Evolutionary conservation across 2,329 filamentous ascomycete genomes (phyloP), one percentile per base, ranked within the genome.

Genomic region (Ascochyta rabiei): DNA sequence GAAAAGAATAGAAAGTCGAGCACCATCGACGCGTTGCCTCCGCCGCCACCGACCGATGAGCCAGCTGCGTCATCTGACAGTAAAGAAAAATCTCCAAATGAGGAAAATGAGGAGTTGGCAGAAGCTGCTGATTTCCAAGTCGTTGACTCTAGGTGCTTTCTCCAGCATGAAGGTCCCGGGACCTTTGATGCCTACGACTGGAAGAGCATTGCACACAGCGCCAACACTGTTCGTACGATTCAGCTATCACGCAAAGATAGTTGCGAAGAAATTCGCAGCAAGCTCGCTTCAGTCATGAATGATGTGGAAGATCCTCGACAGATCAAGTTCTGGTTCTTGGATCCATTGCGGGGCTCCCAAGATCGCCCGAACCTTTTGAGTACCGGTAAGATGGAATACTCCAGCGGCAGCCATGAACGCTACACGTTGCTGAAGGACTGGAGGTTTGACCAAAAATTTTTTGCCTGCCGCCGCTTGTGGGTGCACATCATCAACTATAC

Each of bases 261-360:
- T 18, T 66, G 64, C 41, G 59, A 64, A 33, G 67, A 71, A 6
- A 67, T 76, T 43, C 68, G 66, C 23, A 61, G 64, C 4, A 72
- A 71, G 37, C 53, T 76, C 39, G 65, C 62, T 10, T 30, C 59
- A 3, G 53, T 67, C 6, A 47, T 76, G 12, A 46, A 61, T 6
- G 63, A 66, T 24, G 57, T 76, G 35, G 53, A 74, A 57, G 74
- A 77, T 43, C 63, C 67, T 16, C 69, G 74, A 23, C 76, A 77
- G 48, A 63, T 75, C 46, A 75, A 73, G 34, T 75, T 77, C 37
- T 78, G 76, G 75, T 71, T 76, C 40, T 19, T 77, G 21, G 69
- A 75, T 39, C 55, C 72, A 5, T 52, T 61, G 18, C 53, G 64
- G 40, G 74, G 73, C 19, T 68, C 68, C 1, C 60, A 61, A 2